phyloP scores from a whole-genome alignment of 805 yeast genomes.

The Cyberlindnera euphorbiae region DNA sequence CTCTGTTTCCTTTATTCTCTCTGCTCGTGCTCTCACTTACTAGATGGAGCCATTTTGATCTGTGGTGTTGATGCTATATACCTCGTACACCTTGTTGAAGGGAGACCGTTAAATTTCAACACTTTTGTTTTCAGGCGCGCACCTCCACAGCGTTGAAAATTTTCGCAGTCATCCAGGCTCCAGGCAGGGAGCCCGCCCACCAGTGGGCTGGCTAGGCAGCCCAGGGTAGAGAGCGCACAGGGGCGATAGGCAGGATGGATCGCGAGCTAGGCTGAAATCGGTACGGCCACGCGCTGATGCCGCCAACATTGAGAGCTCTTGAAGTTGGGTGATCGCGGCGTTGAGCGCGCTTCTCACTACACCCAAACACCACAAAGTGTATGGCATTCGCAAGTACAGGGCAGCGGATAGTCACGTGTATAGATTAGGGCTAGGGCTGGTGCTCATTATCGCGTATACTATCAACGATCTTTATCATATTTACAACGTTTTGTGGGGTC shows the following conservation, averaged over 20 bases:
- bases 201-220: not conserved
- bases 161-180: slow-evolving; percentile 20
- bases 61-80: slow-evolving; percentile 10
- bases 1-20: not conserved
- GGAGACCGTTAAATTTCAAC: slow-evolving; percentile 14
- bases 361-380: slow-evolving; percentile 13
- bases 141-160: slow-evolving; percentile 5
- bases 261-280: slow-evolving; percentile 5
- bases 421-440: slow-evolving; percentile 6
- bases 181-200: not conserved
- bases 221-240: slow-evolving; percentile 1
- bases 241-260: slow-evolving; percentile 1
- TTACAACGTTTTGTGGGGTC: slow-evolving; percentile 7
- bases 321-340: no score
- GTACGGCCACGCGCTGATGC: slow-evolving; percentile 8
- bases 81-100: slow-evolving; percentile 8
- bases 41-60: slow-evolving; percentile 43
- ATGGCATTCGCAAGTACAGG: slow-evolving; percentile 5
- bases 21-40: slow-evolving; percentile 28
- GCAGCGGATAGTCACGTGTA: slow-evolving; percentile 14
- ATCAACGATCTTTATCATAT: no score
- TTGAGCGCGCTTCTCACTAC: no score
- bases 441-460: no score
- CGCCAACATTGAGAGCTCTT: no score
- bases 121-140: slow-evolving; percentile 13